Conservation (phyloP, 73 alveolate genomes). For the Symbiodinium natans region DNA sequence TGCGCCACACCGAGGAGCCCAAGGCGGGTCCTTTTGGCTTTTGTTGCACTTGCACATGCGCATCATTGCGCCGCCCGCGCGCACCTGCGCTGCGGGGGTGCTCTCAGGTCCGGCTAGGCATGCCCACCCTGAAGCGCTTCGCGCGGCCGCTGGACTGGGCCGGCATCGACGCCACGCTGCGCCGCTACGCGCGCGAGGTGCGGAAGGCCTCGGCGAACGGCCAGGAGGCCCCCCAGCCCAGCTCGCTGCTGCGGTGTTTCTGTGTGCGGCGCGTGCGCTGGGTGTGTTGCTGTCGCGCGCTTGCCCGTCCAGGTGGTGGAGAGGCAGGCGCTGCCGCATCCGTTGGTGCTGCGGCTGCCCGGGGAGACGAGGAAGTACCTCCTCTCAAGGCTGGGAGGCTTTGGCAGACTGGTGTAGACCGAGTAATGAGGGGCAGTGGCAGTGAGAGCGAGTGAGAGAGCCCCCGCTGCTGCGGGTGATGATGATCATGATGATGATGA, state of each 20-base stretch:
- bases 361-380: not conserved
- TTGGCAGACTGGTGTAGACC: too few relatives aligned
- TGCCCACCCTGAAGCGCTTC: not conserved
- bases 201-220: not conserved
- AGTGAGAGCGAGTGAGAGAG: too few relatives aligned
- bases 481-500: too few relatives aligned
- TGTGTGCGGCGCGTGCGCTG: not conserved
- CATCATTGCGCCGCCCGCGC: not conserved
- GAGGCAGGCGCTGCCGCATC: not conserved
- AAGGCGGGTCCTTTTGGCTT: not conserved
- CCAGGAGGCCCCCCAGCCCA: not conserved
- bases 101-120: not conserved
- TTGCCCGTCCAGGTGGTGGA: not conserved
- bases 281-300: not conserved
- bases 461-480: too few relatives aligned
- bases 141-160: constrained; percentile 1
- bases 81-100: not conserved
- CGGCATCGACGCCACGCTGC: not conserved
- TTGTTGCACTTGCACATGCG: not conserved
- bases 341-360: not conserved
- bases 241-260: not conserved
- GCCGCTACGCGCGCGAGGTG: not conserved
- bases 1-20: not conserved
- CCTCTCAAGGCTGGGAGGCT: not conserved
- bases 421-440: too few relatives aligned